Percentiles rank a stretch among this genome's conserved stretches.
These are phyloP conservation scores for Lophiotrema nucula DNA, from an alignment of 495 filamentous ascomycete species.

Conservation along the genomic window DNA sequence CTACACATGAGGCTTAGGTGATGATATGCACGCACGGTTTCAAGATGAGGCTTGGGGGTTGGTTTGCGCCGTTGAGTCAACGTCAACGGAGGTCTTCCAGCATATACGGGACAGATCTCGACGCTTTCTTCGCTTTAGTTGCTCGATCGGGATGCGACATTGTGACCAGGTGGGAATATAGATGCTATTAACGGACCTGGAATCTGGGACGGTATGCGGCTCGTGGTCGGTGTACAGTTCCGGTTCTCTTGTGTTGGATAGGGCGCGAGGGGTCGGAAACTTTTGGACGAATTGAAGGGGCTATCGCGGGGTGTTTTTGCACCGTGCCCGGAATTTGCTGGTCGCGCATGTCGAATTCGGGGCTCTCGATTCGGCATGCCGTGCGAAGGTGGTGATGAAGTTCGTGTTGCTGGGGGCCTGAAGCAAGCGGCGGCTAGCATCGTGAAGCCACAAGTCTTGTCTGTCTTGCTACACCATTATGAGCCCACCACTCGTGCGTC, in stretches of 20 bases:
- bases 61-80: background rate
- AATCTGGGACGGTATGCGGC: constrained; percentile 20
- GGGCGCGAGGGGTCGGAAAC: constrained; percentile 13
- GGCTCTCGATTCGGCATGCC: background rate
- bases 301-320: constrained; percentile 2
- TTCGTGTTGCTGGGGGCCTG: background rate
- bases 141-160: background rate
- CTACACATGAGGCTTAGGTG: background rate
- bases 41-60: constrained; percentile 1
- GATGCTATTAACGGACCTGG: constrained; percentile 16
- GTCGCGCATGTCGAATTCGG: background rate
- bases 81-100: background rate
- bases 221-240: background rate
- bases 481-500: no score
- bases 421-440: background rate
- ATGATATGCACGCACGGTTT: background rate
- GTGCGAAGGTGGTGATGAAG: background rate
- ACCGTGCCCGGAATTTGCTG: background rate
- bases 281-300: constrained; percentile 14
- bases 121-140: constrained; percentile 19
- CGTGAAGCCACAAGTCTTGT: constrained; percentile 1
- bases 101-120: background rate
- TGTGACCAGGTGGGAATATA: background rate
- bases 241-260: background rate
- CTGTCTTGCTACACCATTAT: no score